Percentiles rank a stretch among this genome's conserved stretches.
Conservation (phyloP, 495 filamentous ascomycete species). For the Penicillium steckii region DNA sequence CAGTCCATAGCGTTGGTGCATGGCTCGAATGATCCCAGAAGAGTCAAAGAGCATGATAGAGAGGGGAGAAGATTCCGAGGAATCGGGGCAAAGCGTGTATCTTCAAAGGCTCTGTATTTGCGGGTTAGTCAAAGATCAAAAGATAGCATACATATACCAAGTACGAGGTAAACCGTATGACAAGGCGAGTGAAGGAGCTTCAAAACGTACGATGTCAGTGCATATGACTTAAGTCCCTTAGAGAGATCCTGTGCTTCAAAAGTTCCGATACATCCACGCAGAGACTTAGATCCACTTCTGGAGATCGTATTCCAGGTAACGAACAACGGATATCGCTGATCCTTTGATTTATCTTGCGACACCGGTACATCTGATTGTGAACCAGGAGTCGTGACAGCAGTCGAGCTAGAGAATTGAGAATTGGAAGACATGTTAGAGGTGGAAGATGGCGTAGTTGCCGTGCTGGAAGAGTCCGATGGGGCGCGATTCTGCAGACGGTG, state of each 20-base stretch:
- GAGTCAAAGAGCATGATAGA: conserved; percentile 68
- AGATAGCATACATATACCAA: no score
- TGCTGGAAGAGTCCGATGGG: conserved; percentile 43
- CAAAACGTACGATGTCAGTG: conserved; percentile 71
- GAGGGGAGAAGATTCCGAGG: conserved; percentile 61
- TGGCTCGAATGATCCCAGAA: conserved; percentile 75
- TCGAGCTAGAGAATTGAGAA: conserved; percentile 40
- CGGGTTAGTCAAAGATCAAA: background rate
- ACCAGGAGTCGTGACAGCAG: conserved; percentile 46
- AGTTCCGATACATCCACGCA: conserved; percentile 96
- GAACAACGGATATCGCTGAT: conserved; percentile 67
- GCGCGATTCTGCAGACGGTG: conserved; percentile 33
- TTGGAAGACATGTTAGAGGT: conserved; percentile 44
- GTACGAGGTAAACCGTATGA: no score
- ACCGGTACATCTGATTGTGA: conserved; percentile 27
- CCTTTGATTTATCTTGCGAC: conserved; percentile 18
- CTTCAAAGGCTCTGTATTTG: conserved; percentile 70
- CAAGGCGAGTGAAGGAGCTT: background rate
- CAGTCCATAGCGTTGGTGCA: conserved; percentile 76
- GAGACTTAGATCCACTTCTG: conserved; percentile 56
- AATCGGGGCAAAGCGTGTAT: conserved; percentile 82
- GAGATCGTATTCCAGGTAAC: conserved; percentile 90
- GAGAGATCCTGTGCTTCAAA: conserved; percentile 79
- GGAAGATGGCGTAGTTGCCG: conserved; percentile 45
- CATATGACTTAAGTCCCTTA: conserved; percentile 73